A percentile compares a stretch with the other conserved stretches of the same genome.
Conservation (phyloP, 345 rosid species). For the Gossypium mustelinum region DNA sequence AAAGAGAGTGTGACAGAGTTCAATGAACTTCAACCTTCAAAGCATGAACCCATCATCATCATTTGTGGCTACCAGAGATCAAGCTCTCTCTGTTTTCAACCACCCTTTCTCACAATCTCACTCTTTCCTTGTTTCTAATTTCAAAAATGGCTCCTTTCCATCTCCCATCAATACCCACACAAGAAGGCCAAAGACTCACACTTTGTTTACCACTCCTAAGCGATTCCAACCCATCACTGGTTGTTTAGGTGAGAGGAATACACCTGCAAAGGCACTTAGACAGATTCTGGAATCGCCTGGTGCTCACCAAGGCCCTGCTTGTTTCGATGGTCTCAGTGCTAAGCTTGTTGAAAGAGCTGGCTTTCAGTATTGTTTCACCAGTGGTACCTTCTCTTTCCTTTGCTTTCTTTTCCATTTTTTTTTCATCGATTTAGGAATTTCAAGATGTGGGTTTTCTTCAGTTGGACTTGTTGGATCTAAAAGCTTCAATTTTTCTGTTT, state of each 20-base stretch:
- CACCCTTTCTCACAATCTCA: background rate
- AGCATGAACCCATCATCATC: slow-evolving; percentile 12
- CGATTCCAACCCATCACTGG: slow-evolving; percentile 5
- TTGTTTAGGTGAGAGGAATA: slow-evolving; percentile 15
- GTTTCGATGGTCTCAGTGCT: slow-evolving; percentile 95
- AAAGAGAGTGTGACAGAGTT: background rate
- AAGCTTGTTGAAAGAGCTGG: slow-evolving; percentile 75
- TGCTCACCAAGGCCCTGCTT: slow-evolving; percentile 86
- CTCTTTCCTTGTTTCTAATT: background rate
- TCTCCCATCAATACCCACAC: background rate
- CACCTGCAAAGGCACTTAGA: slow-evolving; percentile 45
- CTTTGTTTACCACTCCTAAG: background rate
- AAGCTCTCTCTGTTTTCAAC: background rate
- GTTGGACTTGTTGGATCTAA: background rate
- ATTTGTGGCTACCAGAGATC: slow-evolving; percentile 7
- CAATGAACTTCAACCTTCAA: background rate
- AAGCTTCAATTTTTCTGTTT: background rate
- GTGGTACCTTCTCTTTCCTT: slow-evolving; percentile 38
- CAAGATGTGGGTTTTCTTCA: slow-evolving; percentile 1
- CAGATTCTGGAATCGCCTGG: slow-evolving; percentile 62
- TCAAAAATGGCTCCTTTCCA: background rate
- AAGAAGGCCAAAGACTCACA: slow-evolving; percentile 3
- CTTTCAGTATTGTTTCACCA: slow-evolving; percentile 67
- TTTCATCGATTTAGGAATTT: background rate
- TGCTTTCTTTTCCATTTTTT: background rate